Conservation (phyloP, 2,329 filamentous ascomycete genomes). For the Paracoccidioides lutzii region DNA sequence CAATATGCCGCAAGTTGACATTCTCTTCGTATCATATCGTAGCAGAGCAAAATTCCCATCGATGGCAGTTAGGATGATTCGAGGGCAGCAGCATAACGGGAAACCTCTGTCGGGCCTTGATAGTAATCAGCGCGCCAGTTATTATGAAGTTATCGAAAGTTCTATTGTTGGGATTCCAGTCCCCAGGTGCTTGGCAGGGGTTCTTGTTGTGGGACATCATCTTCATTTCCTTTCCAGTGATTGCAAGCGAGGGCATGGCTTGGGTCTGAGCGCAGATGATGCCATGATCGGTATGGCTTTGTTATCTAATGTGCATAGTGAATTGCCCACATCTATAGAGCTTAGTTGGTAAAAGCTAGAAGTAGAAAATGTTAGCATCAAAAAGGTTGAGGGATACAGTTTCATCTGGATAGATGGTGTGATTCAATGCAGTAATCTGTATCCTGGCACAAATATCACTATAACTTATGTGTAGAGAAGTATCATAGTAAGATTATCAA, state of each 20-base stretch:
- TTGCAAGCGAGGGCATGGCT: constrained; percentile 27
- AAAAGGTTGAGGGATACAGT: constrained; percentile 24
- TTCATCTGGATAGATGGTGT: background rate
- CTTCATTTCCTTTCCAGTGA: constrained; percentile 30
- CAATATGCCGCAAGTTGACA: constrained; percentile 13
- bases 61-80: constrained; percentile 18
- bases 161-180: constrained; percentile 32
- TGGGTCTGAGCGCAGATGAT: constrained; percentile 23
- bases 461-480: too few species aligned
- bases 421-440: too few species aligned
- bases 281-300: constrained; percentile 27
- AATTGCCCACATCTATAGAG: constrained; percentile 27
- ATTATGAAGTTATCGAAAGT: constrained; percentile 25
- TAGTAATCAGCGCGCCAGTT: constrained; percentile 28
- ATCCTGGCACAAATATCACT: too few species aligned
- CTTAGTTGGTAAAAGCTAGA: constrained; percentile 26
- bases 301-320: constrained; percentile 26
- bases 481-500: too few species aligned
- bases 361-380: constrained; percentile 23
- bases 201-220: constrained; percentile 33
- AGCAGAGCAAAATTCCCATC: constrained; percentile 16
- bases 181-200: constrained; percentile 28
- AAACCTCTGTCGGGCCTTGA: constrained; percentile 24
- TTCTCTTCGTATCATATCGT: constrained; percentile 20
- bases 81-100: constrained; percentile 19